A percentile compares a stretch with the other conserved stretches of the same genome.
phyloP scores from a whole-genome alignment of 106 monocot genomes.

The Hemerocallis citrina region DNA sequence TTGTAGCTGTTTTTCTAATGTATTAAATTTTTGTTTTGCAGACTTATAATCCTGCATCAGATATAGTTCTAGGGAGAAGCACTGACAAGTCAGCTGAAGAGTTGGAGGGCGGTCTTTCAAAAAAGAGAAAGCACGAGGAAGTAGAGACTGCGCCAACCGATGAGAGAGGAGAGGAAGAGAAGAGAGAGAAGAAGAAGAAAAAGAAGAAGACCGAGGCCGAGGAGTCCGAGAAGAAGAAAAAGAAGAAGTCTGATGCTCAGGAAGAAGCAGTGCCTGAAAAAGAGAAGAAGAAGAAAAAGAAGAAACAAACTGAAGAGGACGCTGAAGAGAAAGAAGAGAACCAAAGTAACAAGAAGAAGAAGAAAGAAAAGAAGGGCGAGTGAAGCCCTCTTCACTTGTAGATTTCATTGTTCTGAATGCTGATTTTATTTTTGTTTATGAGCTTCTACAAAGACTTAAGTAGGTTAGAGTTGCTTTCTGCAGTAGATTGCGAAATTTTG shows the following conservation, averaged over 20 bases:
- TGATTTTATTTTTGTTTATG: too few species aligned
- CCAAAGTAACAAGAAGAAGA: constrained; percentile 6
- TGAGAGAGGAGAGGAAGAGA: not conserved
- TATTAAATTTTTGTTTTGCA: constrained; percentile 12
- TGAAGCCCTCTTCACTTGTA: too few species aligned
- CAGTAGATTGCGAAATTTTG: too few species aligned
- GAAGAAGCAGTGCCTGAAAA: not conserved
- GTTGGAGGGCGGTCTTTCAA: constrained; percentile 10
- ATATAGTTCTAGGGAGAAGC: constrained; percentile 28
- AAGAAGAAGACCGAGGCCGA: not conserved
- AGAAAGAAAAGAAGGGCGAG: constrained; percentile 2
- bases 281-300: constrained; percentile 12
- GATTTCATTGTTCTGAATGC: too few species aligned
- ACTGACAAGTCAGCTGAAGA: not conserved
- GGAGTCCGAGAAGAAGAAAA: constrained; percentile 7
- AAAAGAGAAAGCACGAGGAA: constrained; percentile 32
- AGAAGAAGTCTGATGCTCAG: not conserved
- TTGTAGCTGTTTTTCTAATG: not conserved
- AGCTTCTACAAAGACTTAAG: too few species aligned
- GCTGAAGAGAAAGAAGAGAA: not conserved
- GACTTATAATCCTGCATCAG: constrained; percentile 58
- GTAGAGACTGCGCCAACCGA: not conserved
- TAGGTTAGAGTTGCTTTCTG: too few species aligned
- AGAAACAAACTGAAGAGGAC: constrained; percentile 3
- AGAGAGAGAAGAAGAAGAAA: not conserved